Conservation (phyloP, 495 filamentous ascomycete species). For the Acidomyces sp. region DNA sequence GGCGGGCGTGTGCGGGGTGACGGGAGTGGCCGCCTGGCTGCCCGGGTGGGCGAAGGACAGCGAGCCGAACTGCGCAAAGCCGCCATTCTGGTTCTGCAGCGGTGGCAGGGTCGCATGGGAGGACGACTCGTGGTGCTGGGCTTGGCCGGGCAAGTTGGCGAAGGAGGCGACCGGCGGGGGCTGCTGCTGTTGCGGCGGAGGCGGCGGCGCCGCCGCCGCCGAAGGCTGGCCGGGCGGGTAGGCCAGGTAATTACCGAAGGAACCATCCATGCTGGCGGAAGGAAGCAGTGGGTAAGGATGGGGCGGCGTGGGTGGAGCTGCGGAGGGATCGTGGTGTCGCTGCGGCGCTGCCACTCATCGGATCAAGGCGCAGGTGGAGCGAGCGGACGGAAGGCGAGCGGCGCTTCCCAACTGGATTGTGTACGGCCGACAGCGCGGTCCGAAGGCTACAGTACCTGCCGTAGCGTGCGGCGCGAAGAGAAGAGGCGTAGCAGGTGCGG, state of each 20-base stretch:
- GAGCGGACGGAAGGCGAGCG: conserved; percentile 1
- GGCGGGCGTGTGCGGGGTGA: conserved; percentile 21
- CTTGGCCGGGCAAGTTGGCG: conserved; percentile 9
- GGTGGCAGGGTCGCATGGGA: conserved; percentile 17
- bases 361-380: conserved; percentile 4
- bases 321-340: neutral
- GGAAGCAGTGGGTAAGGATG: conserved; percentile 5
- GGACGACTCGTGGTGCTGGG: conserved; percentile 7
- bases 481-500: conserved; percentile 3
- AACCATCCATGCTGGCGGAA: conserved; percentile 13
- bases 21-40: conserved; percentile 21
- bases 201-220: neutral
- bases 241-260: conserved; percentile 10
- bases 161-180: conserved; percentile 14
- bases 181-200: conserved; percentile 4
- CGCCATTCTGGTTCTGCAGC: conserved; percentile 20
- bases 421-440: neutral
- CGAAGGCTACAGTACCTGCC: conserved; percentile 6
- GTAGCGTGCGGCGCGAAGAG: neutral
- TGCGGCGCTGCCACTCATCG: conserved; percentile 6
- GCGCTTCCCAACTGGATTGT: neutral
- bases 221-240: conserved; percentile 3
- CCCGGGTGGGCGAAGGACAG: conserved; percentile 17
- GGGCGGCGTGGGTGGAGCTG: conserved; percentile 3
- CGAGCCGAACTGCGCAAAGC: conserved; percentile 10